phyloP scores from a whole-genome alignment of 2,329 filamentous ascomycete genomes.

The Celoporthe dispersa region DNA sequence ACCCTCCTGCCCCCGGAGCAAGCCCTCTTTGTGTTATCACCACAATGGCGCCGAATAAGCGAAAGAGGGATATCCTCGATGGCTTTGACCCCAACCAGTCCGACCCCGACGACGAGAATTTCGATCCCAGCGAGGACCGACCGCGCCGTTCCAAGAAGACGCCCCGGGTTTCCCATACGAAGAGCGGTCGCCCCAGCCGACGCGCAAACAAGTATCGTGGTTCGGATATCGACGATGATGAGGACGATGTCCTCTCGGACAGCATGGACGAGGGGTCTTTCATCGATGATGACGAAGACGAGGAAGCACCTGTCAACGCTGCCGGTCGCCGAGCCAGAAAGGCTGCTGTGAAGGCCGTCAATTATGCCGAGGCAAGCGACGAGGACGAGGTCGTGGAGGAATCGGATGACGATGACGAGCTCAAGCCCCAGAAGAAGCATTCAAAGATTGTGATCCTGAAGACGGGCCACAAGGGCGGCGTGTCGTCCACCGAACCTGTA shows the following conservation, averaged over 20 bases:
- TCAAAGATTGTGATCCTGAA: constrained; percentile 52
- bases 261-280: constrained; percentile 57
- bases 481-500: constrained; percentile 22
- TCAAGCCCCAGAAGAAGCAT: constrained; percentile 34
- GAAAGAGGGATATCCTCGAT: constrained; percentile 60
- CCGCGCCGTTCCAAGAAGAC: constrained; percentile 47
- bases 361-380: constrained; percentile 52
- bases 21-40: neutral
- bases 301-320: constrained; percentile 48
- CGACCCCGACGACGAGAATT: constrained; percentile 69
- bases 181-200: constrained; percentile 36
- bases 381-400: constrained; percentile 43
- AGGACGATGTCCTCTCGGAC: constrained; percentile 60
- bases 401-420: constrained; percentile 34
- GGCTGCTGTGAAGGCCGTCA: constrained; percentile 49
- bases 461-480: constrained; percentile 30
- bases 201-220: constrained; percentile 53
- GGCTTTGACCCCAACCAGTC: constrained; percentile 70
- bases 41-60: constrained; percentile 52
- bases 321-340: constrained; percentile 55
- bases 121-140: constrained; percentile 57
- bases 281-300: constrained; percentile 46
- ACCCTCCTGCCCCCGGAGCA: neutral
- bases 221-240: constrained; percentile 67
- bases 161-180: constrained; percentile 40